phyloP scores from a whole-genome alignment of 306 rosid genomes.

The Corylus avellana region DNA sequence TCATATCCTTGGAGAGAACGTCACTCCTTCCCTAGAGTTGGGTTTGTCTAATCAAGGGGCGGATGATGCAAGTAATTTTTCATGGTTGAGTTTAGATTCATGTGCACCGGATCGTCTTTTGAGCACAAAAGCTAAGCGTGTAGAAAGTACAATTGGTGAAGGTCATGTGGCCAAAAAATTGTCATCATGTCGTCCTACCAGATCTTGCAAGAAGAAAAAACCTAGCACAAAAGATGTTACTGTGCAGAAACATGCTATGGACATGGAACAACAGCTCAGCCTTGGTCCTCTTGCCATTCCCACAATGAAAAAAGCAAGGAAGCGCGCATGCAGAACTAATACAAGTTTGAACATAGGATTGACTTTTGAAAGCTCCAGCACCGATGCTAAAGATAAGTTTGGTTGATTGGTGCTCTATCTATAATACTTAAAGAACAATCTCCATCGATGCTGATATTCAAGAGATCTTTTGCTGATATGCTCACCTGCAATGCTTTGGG shows the following conservation, averaged over 20 bases:
- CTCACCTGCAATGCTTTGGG: too few species aligned
- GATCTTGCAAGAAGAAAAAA: conserved; percentile 42
- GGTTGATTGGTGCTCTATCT: conserved; percentile 28
- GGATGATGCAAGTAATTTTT: conserved; percentile 49
- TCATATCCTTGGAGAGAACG: conserved; percentile 27
- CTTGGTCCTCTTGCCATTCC: conserved; percentile 38
- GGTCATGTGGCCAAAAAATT: conserved; percentile 30
- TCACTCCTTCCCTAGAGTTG: conserved; percentile 39
- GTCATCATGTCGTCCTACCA: conserved; percentile 27
- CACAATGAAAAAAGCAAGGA: conserved; percentile 47
- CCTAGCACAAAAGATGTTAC: conserved; percentile 27
- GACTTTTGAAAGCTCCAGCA: conserved; percentile 45
- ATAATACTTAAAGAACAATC: conserved; percentile 8
- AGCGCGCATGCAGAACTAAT: conserved; percentile 43
- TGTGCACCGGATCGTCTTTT: conserved; percentile 38
- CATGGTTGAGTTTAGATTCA: conserved; percentile 77
- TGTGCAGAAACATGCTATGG: conserved; percentile 28
- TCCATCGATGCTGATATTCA: too few species aligned
- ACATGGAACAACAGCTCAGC: conserved; percentile 45
- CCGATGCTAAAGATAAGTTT: conserved; percentile 34
- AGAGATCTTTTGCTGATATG: too few species aligned
- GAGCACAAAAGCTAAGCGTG: conserved; percentile 23
- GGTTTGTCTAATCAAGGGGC: conserved; percentile 43
- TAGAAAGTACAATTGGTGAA: conserved; percentile 22
- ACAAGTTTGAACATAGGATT: conserved; percentile 40